Evolutionary conservation across 352 stramenopile species (phyloP).

Genomic region (Globisporangium cystogenes): DNA sequence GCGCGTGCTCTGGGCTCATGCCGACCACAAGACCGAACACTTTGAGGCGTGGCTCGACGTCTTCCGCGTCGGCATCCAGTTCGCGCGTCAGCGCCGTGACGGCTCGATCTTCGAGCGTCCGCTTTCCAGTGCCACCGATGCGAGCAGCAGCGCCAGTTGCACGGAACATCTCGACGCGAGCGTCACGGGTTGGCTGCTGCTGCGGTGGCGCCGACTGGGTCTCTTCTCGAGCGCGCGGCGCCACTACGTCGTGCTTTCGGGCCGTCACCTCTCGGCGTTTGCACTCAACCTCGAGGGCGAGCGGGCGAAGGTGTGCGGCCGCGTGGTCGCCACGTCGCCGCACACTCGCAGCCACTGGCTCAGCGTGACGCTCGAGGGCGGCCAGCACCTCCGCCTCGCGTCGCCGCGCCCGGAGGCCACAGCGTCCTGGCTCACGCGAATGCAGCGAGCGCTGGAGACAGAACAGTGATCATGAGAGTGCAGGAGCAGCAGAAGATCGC

Average conservation of each 20-base stretch:
- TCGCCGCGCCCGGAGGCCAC: slow-evolving; percentile 6
- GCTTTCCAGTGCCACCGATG: background rate
- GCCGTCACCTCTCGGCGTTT: slow-evolving; percentile 24
- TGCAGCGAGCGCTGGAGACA: slow-evolving; percentile 3
- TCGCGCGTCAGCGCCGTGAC: slow-evolving; percentile 6
- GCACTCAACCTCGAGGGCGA: slow-evolving; percentile 34
- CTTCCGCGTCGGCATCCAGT: slow-evolving; percentile 16
- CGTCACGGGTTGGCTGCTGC: slow-evolving; percentile 25
- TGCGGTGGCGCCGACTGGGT: slow-evolving; percentile 15
- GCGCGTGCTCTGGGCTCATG: slow-evolving; percentile 32
- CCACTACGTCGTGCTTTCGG: slow-evolving; percentile 32
- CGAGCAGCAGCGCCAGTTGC: background rate
- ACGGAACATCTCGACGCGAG: slow-evolving; percentile 5
- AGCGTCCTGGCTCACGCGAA: slow-evolving; percentile 6
- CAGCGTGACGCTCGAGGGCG: slow-evolving; percentile 7
- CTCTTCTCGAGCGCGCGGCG: slow-evolving; percentile 12
- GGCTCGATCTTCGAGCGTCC: slow-evolving; percentile 19
- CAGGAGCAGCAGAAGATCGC: no score
- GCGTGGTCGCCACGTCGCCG: slow-evolving; percentile 10
- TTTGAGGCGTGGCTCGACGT: slow-evolving; percentile 34
- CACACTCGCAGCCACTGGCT: slow-evolving; percentile 13
- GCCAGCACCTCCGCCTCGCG: slow-evolving; percentile 20
- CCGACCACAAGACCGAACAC: slow-evolving; percentile 18
- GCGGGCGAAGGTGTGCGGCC: slow-evolving; percentile 27
- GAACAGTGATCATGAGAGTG: background rate